A percentile compares a stretch with the other conserved stretches of the same genome.
Evolutionary conservation across 2,329 filamentous ascomycete genomes (phyloP).

Genomic region (Ophiostoma quercus): DNA sequence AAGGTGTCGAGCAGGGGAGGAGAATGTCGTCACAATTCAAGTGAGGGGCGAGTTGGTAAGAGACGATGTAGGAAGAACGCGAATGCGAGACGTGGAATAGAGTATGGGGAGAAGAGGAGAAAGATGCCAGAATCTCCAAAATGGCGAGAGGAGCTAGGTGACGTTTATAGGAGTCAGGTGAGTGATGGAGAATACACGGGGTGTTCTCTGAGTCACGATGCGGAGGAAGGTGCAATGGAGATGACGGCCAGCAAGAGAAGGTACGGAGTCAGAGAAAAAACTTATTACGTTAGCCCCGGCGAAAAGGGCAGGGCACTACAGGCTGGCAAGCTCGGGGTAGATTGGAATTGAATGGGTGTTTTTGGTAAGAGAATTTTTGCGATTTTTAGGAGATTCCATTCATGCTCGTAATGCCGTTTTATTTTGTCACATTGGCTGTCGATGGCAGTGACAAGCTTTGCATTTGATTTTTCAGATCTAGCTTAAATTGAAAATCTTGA

Average conservation of each 20-base stretch:
- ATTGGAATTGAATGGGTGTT: neutral
- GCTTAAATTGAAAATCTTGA: slow-evolving; percentile 6
- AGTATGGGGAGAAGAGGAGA: neutral
- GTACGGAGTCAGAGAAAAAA: slow-evolving; percentile 8
- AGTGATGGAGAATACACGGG: neutral
- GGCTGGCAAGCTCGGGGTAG: neutral
- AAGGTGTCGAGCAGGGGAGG: slow-evolving; percentile 3
- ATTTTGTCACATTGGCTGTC: neutral
- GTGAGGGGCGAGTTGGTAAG: neutral
- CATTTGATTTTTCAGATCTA: neutral
- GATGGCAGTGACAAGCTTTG: neutral
- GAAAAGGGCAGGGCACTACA: neutral
- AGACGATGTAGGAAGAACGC: neutral
- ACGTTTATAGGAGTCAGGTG: neutral
- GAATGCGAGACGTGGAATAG: neutral
- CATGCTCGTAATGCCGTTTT: neutral
- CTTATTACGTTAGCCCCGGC: slow-evolving; percentile 11
- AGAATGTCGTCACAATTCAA: slow-evolving; percentile 11
- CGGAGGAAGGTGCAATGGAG: slow-evolving; percentile 14
- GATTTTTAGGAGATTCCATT: neutral
- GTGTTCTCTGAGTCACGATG: slow-evolving; percentile 18
- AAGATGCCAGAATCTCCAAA: neutral
- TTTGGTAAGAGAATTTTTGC: neutral
- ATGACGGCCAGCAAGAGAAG: neutral
- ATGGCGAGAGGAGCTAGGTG: neutral